Evolutionary conservation across 306 rosid species (phyloP).

Genomic region (Quercus alba): DNA sequence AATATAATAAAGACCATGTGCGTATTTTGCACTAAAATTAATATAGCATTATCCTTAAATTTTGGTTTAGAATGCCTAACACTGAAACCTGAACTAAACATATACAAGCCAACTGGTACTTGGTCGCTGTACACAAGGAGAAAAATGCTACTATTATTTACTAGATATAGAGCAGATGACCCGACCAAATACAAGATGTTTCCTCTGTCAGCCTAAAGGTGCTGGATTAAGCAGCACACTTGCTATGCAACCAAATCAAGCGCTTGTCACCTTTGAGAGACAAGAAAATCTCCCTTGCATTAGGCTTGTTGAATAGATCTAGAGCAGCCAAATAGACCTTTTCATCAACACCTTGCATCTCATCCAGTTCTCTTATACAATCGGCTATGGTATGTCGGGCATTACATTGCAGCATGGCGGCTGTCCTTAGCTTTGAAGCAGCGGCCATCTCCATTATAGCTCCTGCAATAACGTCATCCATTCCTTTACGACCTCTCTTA

Average conservation of each 20-base stretch:
- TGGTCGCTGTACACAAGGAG: not conserved
- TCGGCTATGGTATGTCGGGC: constrained; percentile 53
- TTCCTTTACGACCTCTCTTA: constrained; percentile 68
- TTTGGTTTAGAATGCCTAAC: not conserved
- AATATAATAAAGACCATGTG: not conserved
- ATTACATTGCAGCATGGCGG: constrained; percentile 49
- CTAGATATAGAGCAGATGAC: not conserved
- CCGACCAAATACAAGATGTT: not conserved
- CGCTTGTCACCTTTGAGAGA: constrained; percentile 64
- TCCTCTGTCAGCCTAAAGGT: constrained; percentile 18
- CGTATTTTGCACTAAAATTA: not conserved
- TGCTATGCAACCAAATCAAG: constrained; percentile 56
- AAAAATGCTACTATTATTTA: not conserved
- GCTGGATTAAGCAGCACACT: constrained; percentile 37
- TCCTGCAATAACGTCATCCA: constrained; percentile 59
- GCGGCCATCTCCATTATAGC: constrained; percentile 81
- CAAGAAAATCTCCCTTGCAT: constrained; percentile 65
- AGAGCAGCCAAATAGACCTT: constrained; percentile 62
- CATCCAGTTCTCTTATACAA: constrained; percentile 66
- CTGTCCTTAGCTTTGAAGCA: constrained; percentile 64
- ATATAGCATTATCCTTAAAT: not conserved
- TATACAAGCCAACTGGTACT: not conserved
- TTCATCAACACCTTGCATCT: constrained; percentile 56
- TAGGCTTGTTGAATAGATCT: constrained; percentile 63
- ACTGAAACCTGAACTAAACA: not conserved